Conservation (phyloP, 2,329 filamentous ascomycete species). For the Neofusicoccum sp. region DNA sequence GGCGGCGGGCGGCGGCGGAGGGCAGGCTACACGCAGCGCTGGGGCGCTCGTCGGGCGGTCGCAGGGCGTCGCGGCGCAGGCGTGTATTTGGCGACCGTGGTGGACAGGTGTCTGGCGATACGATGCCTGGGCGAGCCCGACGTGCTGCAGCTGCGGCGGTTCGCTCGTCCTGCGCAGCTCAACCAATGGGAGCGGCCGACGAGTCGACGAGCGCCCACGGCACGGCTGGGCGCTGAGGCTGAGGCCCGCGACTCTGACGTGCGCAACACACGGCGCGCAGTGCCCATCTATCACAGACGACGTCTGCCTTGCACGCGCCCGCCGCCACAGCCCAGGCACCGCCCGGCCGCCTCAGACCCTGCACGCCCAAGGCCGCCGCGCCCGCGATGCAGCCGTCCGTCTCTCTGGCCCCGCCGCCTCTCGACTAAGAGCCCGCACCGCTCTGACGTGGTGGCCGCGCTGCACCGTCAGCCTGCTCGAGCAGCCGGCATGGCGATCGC, state of each 20-base stretch:
- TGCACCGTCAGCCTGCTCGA: slow-evolving; percentile 9
- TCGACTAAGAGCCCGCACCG: no score
- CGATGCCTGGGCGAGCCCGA: slow-evolving; percentile 10
- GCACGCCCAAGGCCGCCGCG: neutral
- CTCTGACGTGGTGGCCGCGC: slow-evolving; percentile 5
- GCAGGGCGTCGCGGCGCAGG: neutral
- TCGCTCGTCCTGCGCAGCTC: neutral
- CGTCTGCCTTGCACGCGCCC: slow-evolving; percentile 6
- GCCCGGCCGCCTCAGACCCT: neutral
- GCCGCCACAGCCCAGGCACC: neutral
- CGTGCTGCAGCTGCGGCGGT: slow-evolving; percentile 2
- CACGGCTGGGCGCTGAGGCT: slow-evolving; percentile 14
- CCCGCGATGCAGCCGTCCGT: neutral
- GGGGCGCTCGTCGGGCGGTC: neutral
- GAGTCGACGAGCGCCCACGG: slow-evolving; percentile 1
- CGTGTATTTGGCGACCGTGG: neutral
- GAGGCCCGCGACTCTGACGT: slow-evolving; percentile 6
- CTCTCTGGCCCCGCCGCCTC: neutral
- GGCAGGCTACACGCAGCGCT: neutral
- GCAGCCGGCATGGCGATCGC: slow-evolving; percentile 1
- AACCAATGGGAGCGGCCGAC: slow-evolving; percentile 5
- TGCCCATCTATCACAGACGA: neutral
- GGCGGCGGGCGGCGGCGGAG: neutral
- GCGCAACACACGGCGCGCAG: slow-evolving; percentile 2
- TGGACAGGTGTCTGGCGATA: slow-evolving; percentile 15